Percentiles rank a stretch among this genome's conserved stretches.
These are phyloP conservation scores for Talaromyces sp. DNA, from an alignment of 2,329 filamentous ascomycete genomes.

Conservation along the genomic window DNA sequence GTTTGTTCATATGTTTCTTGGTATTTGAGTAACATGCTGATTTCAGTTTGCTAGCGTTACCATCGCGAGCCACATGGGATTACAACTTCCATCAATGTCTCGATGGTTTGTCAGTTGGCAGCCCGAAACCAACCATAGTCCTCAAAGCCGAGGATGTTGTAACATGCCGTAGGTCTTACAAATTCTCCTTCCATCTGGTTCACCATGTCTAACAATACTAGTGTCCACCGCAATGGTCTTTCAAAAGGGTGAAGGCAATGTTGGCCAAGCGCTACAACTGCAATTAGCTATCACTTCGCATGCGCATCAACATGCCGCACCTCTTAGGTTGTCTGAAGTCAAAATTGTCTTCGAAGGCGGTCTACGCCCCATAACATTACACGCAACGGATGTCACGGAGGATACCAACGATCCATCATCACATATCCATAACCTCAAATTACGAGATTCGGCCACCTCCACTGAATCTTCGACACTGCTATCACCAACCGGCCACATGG, in stretches of 20 bases:
- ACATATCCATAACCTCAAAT: slow-evolving; percentile 32
- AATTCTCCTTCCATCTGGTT: neutral
- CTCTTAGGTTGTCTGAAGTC: slow-evolving; percentile 49
- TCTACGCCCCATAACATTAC: slow-evolving; percentile 43
- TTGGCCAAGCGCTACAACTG: slow-evolving; percentile 56
- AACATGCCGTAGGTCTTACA: slow-evolving; percentile 43
- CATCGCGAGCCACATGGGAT: slow-evolving; percentile 31
- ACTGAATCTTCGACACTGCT: slow-evolving; percentile 29
- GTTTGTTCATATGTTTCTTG: slow-evolving; percentile 25
- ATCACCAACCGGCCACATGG: slow-evolving; percentile 34
- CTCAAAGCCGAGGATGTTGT: slow-evolving; percentile 48
- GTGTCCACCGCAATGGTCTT: slow-evolving; percentile 55
- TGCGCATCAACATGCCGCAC: slow-evolving; percentile 44
- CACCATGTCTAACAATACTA: slow-evolving; percentile 26
- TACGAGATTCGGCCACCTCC: slow-evolving; percentile 33
- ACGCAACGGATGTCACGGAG: slow-evolving; percentile 30
- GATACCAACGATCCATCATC: slow-evolving; percentile 24
- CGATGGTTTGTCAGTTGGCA: slow-evolving; percentile 34
- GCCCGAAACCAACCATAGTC: slow-evolving; percentile 45
- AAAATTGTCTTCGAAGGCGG: slow-evolving; percentile 54
- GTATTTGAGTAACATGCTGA: neutral
- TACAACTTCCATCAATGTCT: slow-evolving; percentile 51
- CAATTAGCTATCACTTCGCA: slow-evolving; percentile 54
- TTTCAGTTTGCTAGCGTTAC: slow-evolving; percentile 32
- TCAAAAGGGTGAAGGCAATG: slow-evolving; percentile 53